Evolutionary conservation across 1,139 yeast species (phyloP).

Genomic region (Suhomyces guaymorum): DNA sequence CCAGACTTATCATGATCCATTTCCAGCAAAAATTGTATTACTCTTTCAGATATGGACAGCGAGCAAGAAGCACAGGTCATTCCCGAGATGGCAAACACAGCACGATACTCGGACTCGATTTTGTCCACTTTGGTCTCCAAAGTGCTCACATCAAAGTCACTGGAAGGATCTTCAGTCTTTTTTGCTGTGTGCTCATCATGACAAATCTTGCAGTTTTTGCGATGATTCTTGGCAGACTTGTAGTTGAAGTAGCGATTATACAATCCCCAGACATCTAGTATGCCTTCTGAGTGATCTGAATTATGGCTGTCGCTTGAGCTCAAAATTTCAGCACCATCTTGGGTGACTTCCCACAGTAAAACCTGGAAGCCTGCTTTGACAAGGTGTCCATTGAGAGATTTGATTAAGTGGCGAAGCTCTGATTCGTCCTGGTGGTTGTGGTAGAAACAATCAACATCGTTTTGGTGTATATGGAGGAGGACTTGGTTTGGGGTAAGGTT

Average conservation of each 20-base stretch:
- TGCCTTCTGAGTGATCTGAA: too few relatives aligned
- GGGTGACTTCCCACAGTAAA: conserved; percentile 33
- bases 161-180: conserved; percentile 5
- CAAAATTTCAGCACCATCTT: conserved; percentile 18
- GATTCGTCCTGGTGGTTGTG: conserved; percentile 5
- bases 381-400: conserved; percentile 26
- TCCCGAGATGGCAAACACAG: conserved; percentile 58
- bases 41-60: conserved; percentile 41
- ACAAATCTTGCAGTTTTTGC: conserved; percentile 37
- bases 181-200: conserved; percentile 14
- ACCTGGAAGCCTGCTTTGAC: conserved; percentile 34
- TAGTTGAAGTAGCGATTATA: conserved; percentile 9
- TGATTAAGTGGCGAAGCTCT: conserved; percentile 19
- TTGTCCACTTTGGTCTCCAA: conserved; percentile 33
- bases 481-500: conserved; percentile 14
- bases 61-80: conserved; percentile 70
- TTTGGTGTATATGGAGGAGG: conserved; percentile 18
- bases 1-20: conserved; percentile 14
- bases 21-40: conserved; percentile 9
- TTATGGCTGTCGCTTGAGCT: too few relatives aligned
- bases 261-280: conserved; percentile 8
- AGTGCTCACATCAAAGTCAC: conserved; percentile 8
- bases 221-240: conserved; percentile 25
- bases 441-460: conserved; percentile 25
- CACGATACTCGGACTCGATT: conserved; percentile 38